Percentiles rank a stretch among this genome's conserved stretches.
These are phyloP conservation scores for Colletotrichum sp. DNA, from an alignment of 2,329 filamentous ascomycete species.

Conservation along the genomic window DNA sequence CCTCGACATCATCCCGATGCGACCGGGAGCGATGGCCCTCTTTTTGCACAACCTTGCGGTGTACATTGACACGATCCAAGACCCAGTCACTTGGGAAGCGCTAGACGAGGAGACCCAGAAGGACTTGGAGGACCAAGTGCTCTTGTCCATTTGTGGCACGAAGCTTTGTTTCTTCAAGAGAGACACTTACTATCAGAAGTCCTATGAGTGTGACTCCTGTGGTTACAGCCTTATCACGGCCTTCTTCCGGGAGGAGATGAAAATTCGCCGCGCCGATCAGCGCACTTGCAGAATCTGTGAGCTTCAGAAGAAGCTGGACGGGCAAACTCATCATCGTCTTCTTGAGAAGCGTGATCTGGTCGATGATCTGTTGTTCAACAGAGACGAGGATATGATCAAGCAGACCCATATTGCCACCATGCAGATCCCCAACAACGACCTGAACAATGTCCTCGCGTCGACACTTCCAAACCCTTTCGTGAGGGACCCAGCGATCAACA, in stretches of 20 bases:
- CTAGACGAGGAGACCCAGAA: not conserved
- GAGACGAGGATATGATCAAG: not conserved
- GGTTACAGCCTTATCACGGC: not conserved
- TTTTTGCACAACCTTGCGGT: conserved; percentile 9
- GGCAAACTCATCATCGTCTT: not conserved
- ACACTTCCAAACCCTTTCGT: not conserved
- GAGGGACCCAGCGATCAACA: not conserved
- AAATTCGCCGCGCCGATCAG: not conserved
- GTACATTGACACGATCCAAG: not conserved
- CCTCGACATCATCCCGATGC: conserved; percentile 14
- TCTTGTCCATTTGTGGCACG: not conserved
- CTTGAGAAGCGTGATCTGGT: not conserved
- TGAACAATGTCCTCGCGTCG: not conserved
- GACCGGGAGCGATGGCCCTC: not conserved
- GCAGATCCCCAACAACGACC: not conserved
- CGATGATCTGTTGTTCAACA: not conserved
- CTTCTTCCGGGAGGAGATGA: not conserved
- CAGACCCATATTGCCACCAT: not conserved
- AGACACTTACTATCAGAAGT: not conserved
- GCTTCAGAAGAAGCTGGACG: not conserved
- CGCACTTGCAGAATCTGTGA: not conserved
- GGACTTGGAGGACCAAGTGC: conserved; percentile 5
- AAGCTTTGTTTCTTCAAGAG: not conserved
- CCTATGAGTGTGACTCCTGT: not conserved
- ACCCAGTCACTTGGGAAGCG: not conserved